Evolutionary conservation across 768 basidiomycete species (phyloP).

Genomic region (Phlebiopsis gigantea): DNA sequence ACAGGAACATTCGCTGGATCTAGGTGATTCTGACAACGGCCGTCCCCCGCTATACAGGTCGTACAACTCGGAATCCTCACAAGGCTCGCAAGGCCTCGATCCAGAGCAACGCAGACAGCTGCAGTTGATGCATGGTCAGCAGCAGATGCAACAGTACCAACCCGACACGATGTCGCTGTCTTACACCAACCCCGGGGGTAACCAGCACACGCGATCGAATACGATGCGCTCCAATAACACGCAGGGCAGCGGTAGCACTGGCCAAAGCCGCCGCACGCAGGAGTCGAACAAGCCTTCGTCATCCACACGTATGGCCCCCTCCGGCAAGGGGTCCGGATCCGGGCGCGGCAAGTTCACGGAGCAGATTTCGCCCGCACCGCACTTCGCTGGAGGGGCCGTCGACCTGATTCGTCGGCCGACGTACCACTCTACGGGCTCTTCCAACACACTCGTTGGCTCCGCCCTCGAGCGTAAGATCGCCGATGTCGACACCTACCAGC

Average conservation of each 20-base stretch:
- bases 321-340: background rate
- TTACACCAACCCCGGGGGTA: slow-evolving; percentile 11
- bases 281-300: background rate
- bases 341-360: slow-evolving; percentile 15
- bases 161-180: background rate
- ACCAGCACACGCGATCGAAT: slow-evolving; percentile 11
- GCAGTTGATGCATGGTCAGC: background rate
- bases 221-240: slow-evolving; percentile 10
- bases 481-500: slow-evolving; percentile 50
- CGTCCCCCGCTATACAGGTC: slow-evolving; percentile 22
- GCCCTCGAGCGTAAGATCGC: slow-evolving; percentile 65
- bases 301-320: background rate
- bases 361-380: background rate
- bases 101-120: background rate
- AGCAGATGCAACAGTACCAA: background rate
- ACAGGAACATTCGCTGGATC: slow-evolving; percentile 25
- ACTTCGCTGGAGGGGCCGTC: slow-evolving; percentile 17
- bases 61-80: slow-evolving; percentile 3
- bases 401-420: slow-evolving; percentile 29
- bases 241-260: background rate
- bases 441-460: slow-evolving; percentile 71
- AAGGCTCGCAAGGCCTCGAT: background rate
- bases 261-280: background rate
- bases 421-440: slow-evolving; percentile 54
- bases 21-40: slow-evolving; percentile 23